A percentile compares a stretch with the other conserved stretches of the same genome.
These are phyloP conservation scores for Eutypa lata DNA, from an alignment of 2,329 filamentous ascomycete genomes.

Conservation along the genomic window DNA sequence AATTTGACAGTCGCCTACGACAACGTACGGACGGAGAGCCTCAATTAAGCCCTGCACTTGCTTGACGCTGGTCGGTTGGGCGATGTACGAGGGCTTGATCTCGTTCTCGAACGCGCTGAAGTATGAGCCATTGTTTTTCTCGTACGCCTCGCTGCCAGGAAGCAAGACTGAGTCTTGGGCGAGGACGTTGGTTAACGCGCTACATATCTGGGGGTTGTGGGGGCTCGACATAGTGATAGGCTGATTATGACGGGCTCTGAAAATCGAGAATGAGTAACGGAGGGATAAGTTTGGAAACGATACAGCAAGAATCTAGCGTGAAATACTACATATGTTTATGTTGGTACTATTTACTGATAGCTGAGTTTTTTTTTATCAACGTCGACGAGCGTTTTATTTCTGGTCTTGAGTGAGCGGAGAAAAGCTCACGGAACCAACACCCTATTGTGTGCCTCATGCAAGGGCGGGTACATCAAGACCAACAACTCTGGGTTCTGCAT, in stretches of 20 bases:
- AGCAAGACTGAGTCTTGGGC: slow-evolving; percentile 3
- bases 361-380: too few species aligned
- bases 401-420: too few species aligned
- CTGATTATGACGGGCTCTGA: background rate
- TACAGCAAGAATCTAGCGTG: too few species aligned
- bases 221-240: slow-evolving; percentile 1
- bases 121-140: slow-evolving; percentile 16
- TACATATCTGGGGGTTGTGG: background rate
- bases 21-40: slow-evolving; percentile 9
- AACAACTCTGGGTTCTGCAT: too few species aligned
- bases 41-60: slow-evolving; percentile 10
- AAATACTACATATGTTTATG: too few species aligned
- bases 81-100: slow-evolving; percentile 15
- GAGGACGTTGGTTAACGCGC: background rate
- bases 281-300: too few species aligned
- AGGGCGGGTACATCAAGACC: too few species aligned
- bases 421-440: too few species aligned
- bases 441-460: too few species aligned
- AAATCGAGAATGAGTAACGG: background rate
- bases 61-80: slow-evolving; percentile 6
- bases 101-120: slow-evolving; percentile 20
- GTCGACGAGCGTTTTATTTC: too few species aligned
- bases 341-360: too few species aligned
- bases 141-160: slow-evolving; percentile 18
- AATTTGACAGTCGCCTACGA: slow-evolving; percentile 7